A percentile compares a stretch with the other conserved stretches of the same genome.
Conservation (phyloP, 805 yeast genomes). For the Naumovozyma dairenensis region DNA sequence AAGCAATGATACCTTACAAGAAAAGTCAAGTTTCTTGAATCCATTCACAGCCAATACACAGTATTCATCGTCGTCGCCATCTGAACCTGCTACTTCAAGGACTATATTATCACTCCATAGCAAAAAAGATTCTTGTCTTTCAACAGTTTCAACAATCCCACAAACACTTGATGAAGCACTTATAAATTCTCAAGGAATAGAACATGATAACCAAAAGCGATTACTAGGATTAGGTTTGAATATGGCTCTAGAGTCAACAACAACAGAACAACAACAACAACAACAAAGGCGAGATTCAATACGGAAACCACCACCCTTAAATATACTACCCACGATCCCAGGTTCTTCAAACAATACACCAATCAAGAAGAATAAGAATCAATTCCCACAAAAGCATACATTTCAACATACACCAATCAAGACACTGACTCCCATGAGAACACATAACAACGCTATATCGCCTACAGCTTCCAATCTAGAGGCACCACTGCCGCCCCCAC, state of each 20-base stretch:
- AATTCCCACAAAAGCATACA: slow-evolving; percentile 22
- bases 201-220: background rate
- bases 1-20: background rate
- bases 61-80: slow-evolving; percentile 5
- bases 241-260: no score
- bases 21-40: background rate
- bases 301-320: slow-evolving; percentile 14
- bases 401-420: slow-evolving; percentile 25
- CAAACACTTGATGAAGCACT: slow-evolving; percentile 18
- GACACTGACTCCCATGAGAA: slow-evolving; percentile 3
- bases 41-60: background rate
- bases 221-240: background rate
- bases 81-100: background rate
- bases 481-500: slow-evolving; percentile 6
- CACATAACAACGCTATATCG: no score
- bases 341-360: slow-evolving; percentile 25
- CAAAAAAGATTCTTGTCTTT: slow-evolving; percentile 20
- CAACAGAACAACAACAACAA: no score
- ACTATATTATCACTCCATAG: no score
- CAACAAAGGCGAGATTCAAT: background rate
- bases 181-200: slow-evolving; percentile 1
- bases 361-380: slow-evolving; percentile 4
- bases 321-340: slow-evolving; percentile 22
- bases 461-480: background rate
- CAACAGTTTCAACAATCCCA: slow-evolving; percentile 28